These are phyloP conservation scores for Musa troglodytarum DNA, from an alignment of 176 grass and related monocot species.

Conservation along the genomic window DNA sequence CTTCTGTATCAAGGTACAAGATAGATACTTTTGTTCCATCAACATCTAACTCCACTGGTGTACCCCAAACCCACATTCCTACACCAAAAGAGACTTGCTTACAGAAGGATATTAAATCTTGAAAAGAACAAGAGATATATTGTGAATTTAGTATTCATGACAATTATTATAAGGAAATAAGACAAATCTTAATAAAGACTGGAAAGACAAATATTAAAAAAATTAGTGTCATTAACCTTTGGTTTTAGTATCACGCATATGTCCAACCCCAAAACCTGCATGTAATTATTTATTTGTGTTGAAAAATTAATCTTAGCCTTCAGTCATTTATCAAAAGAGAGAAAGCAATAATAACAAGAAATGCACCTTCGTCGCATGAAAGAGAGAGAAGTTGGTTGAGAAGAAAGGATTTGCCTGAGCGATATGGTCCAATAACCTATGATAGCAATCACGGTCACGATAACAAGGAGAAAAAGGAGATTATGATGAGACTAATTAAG, in stretches of 20 bases:
- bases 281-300: background rate
- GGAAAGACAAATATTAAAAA: background rate
- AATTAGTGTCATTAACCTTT: constrained; percentile 43
- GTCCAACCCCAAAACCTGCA: constrained; percentile 92
- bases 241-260: constrained; percentile 95
- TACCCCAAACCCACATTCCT: constrained; percentile 96
- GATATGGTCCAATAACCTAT: constrained; percentile 82
- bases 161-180: background rate
- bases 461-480: no score
- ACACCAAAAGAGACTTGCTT: constrained; percentile 9
- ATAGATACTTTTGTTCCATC: constrained; percentile 72
- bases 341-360: background rate
- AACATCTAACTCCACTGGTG: constrained; percentile 53
- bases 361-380: constrained; percentile 69
- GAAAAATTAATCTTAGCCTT: background rate
- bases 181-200: background rate
- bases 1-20: constrained; percentile 87
- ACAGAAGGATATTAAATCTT: background rate
- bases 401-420: constrained; percentile 91
- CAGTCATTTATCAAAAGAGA: background rate
- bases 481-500: constrained; percentile 1
- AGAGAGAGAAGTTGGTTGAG: constrained; percentile 91
- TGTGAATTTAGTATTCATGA: background rate
- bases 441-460: background rate
- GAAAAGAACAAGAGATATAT: background rate